Evolutionary conservation across 2,329 filamentous ascomycete species (phyloP).

Genomic region (Rugonectria rugulosa): DNA sequence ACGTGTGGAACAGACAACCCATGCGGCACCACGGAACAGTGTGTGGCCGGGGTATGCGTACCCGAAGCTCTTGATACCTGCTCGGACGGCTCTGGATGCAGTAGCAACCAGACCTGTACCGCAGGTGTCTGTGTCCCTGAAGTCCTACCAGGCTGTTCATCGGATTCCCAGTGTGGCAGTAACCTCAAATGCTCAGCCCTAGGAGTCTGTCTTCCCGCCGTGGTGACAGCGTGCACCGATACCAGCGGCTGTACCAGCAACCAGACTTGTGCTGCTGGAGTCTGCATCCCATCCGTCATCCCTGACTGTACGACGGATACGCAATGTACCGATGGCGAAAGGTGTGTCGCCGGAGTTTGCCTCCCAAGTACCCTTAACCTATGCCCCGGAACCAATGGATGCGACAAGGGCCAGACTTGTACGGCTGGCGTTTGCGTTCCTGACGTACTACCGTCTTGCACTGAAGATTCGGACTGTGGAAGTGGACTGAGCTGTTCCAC

Average conservation of each 20-base stretch:
- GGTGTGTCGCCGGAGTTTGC: constrained; percentile 5
- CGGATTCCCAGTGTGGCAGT: background rate
- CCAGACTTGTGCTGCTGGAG: too few relatives aligned
- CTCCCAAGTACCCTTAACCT: constrained; percentile 2
- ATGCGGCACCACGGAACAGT: background rate
- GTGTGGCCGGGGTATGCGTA: background rate
- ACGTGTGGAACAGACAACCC: background rate
- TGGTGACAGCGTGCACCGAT: background rate
- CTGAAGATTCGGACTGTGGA: too few relatives aligned
- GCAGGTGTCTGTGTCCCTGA: constrained; percentile 10
- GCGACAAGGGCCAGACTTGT: too few relatives aligned
- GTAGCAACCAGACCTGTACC: background rate
- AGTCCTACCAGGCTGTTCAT: background rate
- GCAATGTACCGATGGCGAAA: constrained; percentile 7
- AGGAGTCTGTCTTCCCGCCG: constrained; percentile 2
- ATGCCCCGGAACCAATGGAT: too few relatives aligned
- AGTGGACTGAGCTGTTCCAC: too few relatives aligned
- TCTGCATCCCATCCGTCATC: too few relatives aligned
- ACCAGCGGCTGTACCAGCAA: background rate
- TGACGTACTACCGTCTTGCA: too few relatives aligned
- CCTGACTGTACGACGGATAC: background rate
- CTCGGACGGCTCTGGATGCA: background rate
- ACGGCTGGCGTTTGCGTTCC: too few relatives aligned
- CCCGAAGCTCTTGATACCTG: background rate
- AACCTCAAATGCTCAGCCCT: background rate